A percentile compares a stretch with the other conserved stretches of the same genome.
Evolutionary conservation across 805 yeast species (phyloP).

Genomic region (Ogataea ramenticola): DNA sequence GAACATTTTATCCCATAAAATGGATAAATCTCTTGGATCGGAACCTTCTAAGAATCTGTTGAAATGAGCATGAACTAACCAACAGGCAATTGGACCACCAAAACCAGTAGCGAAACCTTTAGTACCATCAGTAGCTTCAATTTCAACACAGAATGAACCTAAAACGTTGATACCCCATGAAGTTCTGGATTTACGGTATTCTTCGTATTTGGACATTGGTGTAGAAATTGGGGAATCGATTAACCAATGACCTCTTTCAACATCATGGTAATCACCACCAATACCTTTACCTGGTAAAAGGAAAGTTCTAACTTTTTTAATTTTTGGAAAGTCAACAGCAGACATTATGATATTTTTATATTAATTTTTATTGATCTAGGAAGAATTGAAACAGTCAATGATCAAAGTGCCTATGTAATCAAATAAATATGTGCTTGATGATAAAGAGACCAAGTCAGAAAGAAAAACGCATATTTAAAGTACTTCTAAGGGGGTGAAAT

Average conservation of each 20-base stretch:
- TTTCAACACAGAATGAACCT: conserved; percentile 42
- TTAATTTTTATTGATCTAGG: not conserved
- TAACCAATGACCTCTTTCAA: conserved; percentile 41
- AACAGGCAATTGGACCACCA: conserved; percentile 45
- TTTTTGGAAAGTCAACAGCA: conserved; percentile 32
- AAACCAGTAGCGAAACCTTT: conserved; percentile 45
- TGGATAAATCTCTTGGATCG: conserved; percentile 40
- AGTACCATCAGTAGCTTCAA: conserved; percentile 41
- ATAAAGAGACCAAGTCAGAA: too few relatives aligned
- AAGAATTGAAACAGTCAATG: not conserved
- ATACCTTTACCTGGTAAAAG: conserved; percentile 36
- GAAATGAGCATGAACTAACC: conserved; percentile 40
- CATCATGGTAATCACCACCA: conserved; percentile 48
- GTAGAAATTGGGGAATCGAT: conserved; percentile 39
- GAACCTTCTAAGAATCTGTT: conserved; percentile 37
- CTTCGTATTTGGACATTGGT: conserved; percentile 42
- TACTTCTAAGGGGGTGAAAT: not conserved
- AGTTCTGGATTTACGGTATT: conserved; percentile 36
- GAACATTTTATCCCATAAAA: conserved; percentile 42
- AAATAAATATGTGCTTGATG: too few relatives aligned
- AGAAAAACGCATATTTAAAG: too few relatives aligned
- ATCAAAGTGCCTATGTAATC: too few relatives aligned
- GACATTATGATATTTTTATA: not conserved
- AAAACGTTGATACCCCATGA: conserved; percentile 46
- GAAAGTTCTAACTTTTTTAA: conserved; percentile 35